Percentiles rank a stretch among this genome's conserved stretches.
phyloP scores from a whole-genome alignment of 192 early-diverging fungal species.

The Coemansia sp. region DNA sequence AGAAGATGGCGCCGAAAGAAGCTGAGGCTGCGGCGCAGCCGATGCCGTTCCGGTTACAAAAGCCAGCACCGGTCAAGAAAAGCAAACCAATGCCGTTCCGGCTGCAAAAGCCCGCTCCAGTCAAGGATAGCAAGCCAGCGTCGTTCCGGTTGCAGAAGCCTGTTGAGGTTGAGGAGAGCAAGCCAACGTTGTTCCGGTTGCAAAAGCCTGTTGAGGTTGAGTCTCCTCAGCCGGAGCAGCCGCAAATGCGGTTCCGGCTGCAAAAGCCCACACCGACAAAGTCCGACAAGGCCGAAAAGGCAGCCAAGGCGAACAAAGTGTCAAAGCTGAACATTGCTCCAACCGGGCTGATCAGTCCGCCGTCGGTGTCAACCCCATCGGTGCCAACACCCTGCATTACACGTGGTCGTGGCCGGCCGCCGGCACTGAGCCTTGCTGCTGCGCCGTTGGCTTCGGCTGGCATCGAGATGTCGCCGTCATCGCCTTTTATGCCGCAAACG shows the following conservation, averaged over 20 bases:
- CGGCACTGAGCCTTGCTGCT: conserved; percentile 26
- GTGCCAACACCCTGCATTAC: conserved; percentile 14
- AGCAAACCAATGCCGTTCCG: conserved; percentile 5
- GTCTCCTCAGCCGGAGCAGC: neutral
- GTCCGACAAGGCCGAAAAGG: neutral
- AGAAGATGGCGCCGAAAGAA: neutral
- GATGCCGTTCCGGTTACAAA: neutral
- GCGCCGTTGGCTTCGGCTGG: conserved; percentile 15
- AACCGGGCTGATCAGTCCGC: conserved; percentile 45
- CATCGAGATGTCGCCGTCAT: conserved; percentile 22
- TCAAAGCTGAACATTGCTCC: conserved; percentile 30
- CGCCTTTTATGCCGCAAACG: conserved; percentile 38
- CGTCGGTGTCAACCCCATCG: conserved; percentile 16
- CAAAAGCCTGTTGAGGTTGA: conserved; percentile 5
- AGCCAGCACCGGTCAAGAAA: neutral
- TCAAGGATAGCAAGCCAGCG: conserved; percentile 3
- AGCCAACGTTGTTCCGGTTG: neutral
- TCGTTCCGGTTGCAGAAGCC: conserved; percentile 6
- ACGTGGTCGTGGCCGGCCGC: conserved; percentile 15
- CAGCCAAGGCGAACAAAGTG: conserved; percentile 14
- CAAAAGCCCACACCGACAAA: conserved; percentile 33
- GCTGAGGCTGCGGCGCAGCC: neutral
- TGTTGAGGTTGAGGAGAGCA: neutral
- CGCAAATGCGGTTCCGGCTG: conserved; percentile 29
- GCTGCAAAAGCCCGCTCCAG: conserved; percentile 1